Percentiles rank a stretch among this genome's conserved stretches.
phyloP scores from a whole-genome alignment of 352 stramenopile species.

The Phytophthora fragariaefolia region DNA sequence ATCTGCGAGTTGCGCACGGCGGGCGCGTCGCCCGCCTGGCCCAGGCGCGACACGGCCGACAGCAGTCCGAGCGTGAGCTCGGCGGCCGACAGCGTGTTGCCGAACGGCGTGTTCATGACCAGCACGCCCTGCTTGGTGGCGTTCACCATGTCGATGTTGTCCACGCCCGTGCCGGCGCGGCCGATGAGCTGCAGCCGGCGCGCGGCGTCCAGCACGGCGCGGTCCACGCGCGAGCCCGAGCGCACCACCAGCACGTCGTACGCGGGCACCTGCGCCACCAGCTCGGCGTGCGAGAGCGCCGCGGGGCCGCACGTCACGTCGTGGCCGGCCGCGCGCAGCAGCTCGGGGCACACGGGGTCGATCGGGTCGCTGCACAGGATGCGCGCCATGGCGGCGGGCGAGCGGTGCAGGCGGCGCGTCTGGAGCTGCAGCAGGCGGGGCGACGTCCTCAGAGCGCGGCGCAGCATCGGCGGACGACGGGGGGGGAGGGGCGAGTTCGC shows the following conservation, averaged over 20 bases:
- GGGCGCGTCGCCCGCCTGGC: conserved; percentile 2
- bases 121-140: conserved; percentile 93
- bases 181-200: conserved; percentile 84
- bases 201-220: conserved; percentile 70
- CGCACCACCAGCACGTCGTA: conserved; percentile 93
- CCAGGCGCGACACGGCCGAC: conserved; percentile 66
- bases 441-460: conserved; percentile 45
- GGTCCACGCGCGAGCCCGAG: conserved; percentile 82
- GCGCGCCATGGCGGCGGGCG: conserved; percentile 65
- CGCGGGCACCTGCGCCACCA: conserved; percentile 74
- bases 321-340: conserved; percentile 84
- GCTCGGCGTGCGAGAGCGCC: conserved; percentile 59
- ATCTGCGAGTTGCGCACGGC: conserved; percentile 68
- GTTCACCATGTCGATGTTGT: conserved; percentile 94
- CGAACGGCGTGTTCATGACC: conserved; percentile 97
- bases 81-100: conserved; percentile 95
- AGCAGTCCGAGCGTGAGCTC: conserved; percentile 95
- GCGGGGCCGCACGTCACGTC: conserved; percentile 69
- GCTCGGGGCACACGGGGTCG: conserved; percentile 78
- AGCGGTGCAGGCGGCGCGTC: conserved; percentile 46
- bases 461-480: conserved; percentile 52
- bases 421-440: conserved; percentile 45
- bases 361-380: conserved; percentile 92
- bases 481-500: conserved; percentile 10
- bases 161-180: conserved; percentile 90